These are phyloP conservation scores for Ceratobasidium sp. DNA, from an alignment of 1,284 basidiomycete genomes.

Conservation along the genomic window DNA sequence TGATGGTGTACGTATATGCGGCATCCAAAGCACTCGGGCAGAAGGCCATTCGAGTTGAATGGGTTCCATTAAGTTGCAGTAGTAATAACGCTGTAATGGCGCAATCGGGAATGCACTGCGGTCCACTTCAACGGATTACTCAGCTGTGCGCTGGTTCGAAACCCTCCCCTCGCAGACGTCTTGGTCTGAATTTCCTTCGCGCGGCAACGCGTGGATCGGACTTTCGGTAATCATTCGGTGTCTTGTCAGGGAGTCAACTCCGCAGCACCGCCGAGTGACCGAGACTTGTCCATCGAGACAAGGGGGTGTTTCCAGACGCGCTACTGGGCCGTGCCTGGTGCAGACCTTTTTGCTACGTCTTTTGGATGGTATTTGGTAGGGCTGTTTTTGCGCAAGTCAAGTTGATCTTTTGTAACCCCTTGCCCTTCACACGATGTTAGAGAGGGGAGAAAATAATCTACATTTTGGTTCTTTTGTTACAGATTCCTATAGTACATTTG, in stretches of 20 bases:
- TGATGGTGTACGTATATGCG: neutral
- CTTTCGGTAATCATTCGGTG: conserved; percentile 41
- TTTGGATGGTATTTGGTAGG: neutral
- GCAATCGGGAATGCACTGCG: conserved; percentile 46
- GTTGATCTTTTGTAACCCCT: neutral
- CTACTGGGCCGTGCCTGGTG: conserved; percentile 46
- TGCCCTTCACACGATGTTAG: neutral
- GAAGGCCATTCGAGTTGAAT: neutral
- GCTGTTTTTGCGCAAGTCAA: neutral
- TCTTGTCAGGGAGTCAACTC: conserved; percentile 46
- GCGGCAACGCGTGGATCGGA: conserved; percentile 42
- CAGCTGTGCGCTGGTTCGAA: conserved; percentile 47
- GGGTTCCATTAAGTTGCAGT: neutral
- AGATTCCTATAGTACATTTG: neutral
- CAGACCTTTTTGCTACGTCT: conserved; percentile 33
- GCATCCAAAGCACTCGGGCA: neutral
- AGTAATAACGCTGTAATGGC: conserved; percentile 43
- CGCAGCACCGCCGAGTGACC: conserved; percentile 44
- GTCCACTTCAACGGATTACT: conserved; percentile 44
- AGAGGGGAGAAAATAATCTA: neutral
- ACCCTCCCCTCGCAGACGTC: conserved; percentile 47
- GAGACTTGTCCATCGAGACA: conserved; percentile 46
- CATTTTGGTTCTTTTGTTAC: neutral
- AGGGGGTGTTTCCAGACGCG: conserved; percentile 47
- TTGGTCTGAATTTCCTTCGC: conserved; percentile 46